Conservation (phyloP, 805 yeast genomes). For the Cyberlindnera misumaiensis region DNA sequence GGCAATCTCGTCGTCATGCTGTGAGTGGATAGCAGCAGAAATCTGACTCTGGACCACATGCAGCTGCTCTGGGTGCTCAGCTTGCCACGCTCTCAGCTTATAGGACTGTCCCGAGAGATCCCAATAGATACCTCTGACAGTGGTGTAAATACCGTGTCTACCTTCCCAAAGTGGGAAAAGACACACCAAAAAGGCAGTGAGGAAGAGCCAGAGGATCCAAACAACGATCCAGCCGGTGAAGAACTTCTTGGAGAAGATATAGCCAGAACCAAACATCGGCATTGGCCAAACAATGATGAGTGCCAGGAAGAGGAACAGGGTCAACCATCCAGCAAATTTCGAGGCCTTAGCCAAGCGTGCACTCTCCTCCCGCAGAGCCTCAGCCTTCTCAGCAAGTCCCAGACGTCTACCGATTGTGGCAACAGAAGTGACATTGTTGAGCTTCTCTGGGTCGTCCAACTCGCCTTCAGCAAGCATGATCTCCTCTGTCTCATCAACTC, state of each 20-base stretch:
- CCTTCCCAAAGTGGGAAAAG: constrained; percentile 73
- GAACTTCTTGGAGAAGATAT: constrained; percentile 66
- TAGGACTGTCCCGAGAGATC: constrained; percentile 69
- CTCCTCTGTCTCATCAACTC: constrained; percentile 71
- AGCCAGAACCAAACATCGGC: constrained; percentile 85
- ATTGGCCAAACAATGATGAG: constrained; percentile 81
- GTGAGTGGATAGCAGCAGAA: constrained; percentile 30
- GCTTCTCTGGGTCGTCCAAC: constrained; percentile 15
- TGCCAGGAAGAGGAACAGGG: constrained; percentile 54
- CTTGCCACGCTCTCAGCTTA: constrained; percentile 74
- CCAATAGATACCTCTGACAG: constrained; percentile 79
- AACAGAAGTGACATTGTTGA: constrained; percentile 26
- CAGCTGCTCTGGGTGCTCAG: constrained; percentile 61
- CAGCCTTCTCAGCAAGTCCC: constrained; percentile 19
- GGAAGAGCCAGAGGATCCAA: constrained; percentile 74
- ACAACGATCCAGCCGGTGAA: constrained; percentile 90
- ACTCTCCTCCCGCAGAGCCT: constrained; percentile 41
- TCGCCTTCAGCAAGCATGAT: constrained; percentile 38
- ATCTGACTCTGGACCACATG: constrained; percentile 70
- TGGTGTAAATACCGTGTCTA: constrained; percentile 53
- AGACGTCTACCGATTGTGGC: constrained; percentile 26
- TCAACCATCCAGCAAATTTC: constrained; percentile 52
- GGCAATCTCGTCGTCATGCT: constrained; percentile 10
- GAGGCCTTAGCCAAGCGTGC: constrained; percentile 47
- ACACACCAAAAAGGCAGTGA: constrained; percentile 55